These are phyloP conservation scores for Penicillium sp. DNA, from an alignment of 2,329 filamentous ascomycete genomes.

Conservation along the genomic window DNA sequence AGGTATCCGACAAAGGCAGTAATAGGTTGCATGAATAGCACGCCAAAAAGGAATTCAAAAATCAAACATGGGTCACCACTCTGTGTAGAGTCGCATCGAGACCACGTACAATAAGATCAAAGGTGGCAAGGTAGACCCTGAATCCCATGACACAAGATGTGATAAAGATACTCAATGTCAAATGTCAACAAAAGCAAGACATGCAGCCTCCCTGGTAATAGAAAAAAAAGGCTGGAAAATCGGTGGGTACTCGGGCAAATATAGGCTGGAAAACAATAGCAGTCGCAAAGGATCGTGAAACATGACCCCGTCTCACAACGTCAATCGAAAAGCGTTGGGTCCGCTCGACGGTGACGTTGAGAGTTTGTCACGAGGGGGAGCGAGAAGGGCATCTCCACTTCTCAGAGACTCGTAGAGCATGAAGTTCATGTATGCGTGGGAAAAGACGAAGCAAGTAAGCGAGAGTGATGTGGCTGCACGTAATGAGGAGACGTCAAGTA, in stretches of 20 bases:
- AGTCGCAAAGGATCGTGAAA: constrained; percentile 21
- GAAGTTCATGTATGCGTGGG: constrained; percentile 10
- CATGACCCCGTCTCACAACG: constrained; percentile 22
- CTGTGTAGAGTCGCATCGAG: constrained; percentile 4
- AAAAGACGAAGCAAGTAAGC: neutral
- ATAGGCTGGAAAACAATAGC: neutral
- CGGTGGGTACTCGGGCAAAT: neutral
- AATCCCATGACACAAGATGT: neutral
- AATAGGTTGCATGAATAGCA: neutral
- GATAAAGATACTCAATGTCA: neutral
- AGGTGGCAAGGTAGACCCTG: neutral
- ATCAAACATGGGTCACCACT: constrained; percentile 3
- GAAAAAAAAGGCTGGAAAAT: neutral
- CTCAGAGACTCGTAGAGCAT: constrained; percentile 2
- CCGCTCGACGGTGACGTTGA: constrained; percentile 8
- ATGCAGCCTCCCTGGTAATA: neutral
- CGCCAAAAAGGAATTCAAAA: constrained; percentile 12
- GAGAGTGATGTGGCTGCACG: neutral
- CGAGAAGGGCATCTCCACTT: constrained; percentile 2
- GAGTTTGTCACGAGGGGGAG: constrained; percentile 10
- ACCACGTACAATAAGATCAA: neutral
- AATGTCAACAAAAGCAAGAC: too few relatives aligned
- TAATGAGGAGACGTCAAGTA: too few relatives aligned
- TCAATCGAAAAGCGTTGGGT: constrained; percentile 8
- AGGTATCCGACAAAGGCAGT: constrained; percentile 28